Base-by-base conservation (phyloP, 2,329 filamentous ascomycete genomes). In the Penicillium sp. region DNA sequence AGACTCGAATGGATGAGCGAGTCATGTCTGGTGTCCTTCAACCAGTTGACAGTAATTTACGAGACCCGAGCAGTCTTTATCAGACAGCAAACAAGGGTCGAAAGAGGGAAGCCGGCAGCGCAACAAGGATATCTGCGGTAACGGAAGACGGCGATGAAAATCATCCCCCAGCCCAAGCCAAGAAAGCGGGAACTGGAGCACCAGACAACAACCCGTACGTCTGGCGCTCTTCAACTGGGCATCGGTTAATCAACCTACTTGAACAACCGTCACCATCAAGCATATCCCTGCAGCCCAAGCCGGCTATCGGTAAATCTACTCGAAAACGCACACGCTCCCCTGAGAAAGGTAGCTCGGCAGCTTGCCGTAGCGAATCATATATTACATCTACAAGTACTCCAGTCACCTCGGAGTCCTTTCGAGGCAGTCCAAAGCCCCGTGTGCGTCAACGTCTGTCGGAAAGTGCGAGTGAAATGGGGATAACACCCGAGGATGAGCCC, bases 131-230 rank as follows among this genome's bases (percentile, higher is more conserved):
- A 64, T 75, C 76, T 29, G 70, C 69, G 7, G 66, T 86, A 38
- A 79, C 83, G 2, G 84, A 87, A 63, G 84, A 86, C 66, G 83
- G 83, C 1, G 79, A 79, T 54, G 69, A 71, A 49, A 67, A 60
- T 19, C 63, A 61, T 52, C 15, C 23, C 3, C 38, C 58, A n/a
- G 17, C 17, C 21, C 31, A 9, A 21, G 23, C 47, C 19, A 54
- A 48, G 38, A 61, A 61, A n/a, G 21, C n/a, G 29, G 30, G 44
- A 30, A n/a, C 23, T 11, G 23, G 45, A 15, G n/a, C 31, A 23
- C 54, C 51, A 30, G 47, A 41, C 26, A 17, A 51, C 19, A 31
- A 11, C 3, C 38, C 47, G 6, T 62, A 35, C 31, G 46, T 35
- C 13, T 54, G 57, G 15, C 45, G 50, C 17, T 62, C 15, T 4